A percentile compares a stretch with the other conserved stretches of the same genome.
phyloP scores from a whole-genome alignment of 768 basidiomycete species.

The Asterophora parasitica region DNA sequence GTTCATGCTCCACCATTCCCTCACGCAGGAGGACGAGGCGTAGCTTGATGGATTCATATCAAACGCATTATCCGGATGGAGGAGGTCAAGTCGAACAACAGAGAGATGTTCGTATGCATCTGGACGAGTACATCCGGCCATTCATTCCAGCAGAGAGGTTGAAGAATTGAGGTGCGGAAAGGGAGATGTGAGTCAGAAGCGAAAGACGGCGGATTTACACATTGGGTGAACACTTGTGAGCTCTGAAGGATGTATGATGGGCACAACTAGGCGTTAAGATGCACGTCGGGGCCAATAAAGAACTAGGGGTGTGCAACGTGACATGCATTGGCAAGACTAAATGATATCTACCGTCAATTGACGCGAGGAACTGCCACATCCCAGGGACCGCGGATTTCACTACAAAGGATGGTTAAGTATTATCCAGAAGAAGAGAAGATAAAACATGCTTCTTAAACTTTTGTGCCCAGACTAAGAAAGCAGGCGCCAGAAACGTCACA shows the following conservation, averaged over 20 bases:
- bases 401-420: constrained; percentile 25
- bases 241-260: too few species aligned
- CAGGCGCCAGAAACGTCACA: constrained; percentile 71
- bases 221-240: too few species aligned
- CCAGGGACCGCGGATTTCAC: constrained; percentile 89
- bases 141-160: constrained; percentile 29
- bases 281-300: too few species aligned
- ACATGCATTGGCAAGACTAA: too few species aligned
- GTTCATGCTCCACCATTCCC: too few species aligned
- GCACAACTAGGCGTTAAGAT: too few species aligned
- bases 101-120: constrained; percentile 26
- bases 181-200: background rate
- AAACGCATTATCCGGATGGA: constrained; percentile 30
- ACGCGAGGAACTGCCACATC: constrained; percentile 79
- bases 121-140: constrained; percentile 39
- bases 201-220: too few species aligned
- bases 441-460: constrained; percentile 75
- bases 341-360: constrained; percentile 32
- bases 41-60: constrained; percentile 36
- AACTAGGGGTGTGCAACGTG: too few species aligned
- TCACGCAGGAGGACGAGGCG: constrained; percentile 36
- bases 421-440: constrained; percentile 9
- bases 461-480: constrained; percentile 77
- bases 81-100: constrained; percentile 1
- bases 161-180: background rate